Evolutionary conservation across 1,284 basidiomycete genomes (phyloP).

Genomic region (Fistulina hepatica): DNA sequence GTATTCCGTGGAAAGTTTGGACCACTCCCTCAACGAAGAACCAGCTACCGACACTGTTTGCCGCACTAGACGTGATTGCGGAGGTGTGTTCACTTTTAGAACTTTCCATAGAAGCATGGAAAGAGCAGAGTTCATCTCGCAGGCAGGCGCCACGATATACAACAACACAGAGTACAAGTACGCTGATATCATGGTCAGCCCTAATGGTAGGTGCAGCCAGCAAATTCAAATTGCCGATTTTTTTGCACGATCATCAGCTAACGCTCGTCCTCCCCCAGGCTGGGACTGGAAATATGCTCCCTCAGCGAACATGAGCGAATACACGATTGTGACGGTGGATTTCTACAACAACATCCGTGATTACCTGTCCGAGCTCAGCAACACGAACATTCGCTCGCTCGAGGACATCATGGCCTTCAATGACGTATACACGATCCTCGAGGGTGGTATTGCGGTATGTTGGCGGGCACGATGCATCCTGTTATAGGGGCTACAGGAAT

Average conservation of each 20-base stretch:
- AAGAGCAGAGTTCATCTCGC: constrained; percentile 5
- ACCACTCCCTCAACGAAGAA: constrained; percentile 8
- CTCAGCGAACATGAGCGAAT: constrained; percentile 11
- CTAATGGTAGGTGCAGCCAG: not conserved
- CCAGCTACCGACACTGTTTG: constrained; percentile 12
- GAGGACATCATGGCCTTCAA: constrained; percentile 34
- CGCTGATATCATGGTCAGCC: constrained; percentile 9
- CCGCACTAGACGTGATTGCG: constrained; percentile 11
- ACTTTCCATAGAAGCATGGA: constrained; percentile 8
- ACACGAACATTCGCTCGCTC: constrained; percentile 18
- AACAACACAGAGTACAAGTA: constrained; percentile 12
- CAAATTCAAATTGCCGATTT: not conserved
- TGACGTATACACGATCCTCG: constrained; percentile 14
- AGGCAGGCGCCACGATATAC: constrained; percentile 3
- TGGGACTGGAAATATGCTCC: constrained; percentile 13
- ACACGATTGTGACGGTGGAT: constrained; percentile 15
- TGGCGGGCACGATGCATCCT: not conserved
- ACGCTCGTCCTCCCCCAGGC: no score
- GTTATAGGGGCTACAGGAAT: no score
- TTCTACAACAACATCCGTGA: constrained; percentile 15
- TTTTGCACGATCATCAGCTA: no score
- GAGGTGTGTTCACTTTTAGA: constrained; percentile 1
- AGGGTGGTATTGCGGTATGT: constrained; percentile 12
- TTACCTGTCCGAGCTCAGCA: constrained; percentile 14
- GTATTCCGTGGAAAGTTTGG: constrained; percentile 14